Evolutionary conservation across 768 basidiomycete species (phyloP).

Genomic region (Pulveroboletus sp.): DNA sequence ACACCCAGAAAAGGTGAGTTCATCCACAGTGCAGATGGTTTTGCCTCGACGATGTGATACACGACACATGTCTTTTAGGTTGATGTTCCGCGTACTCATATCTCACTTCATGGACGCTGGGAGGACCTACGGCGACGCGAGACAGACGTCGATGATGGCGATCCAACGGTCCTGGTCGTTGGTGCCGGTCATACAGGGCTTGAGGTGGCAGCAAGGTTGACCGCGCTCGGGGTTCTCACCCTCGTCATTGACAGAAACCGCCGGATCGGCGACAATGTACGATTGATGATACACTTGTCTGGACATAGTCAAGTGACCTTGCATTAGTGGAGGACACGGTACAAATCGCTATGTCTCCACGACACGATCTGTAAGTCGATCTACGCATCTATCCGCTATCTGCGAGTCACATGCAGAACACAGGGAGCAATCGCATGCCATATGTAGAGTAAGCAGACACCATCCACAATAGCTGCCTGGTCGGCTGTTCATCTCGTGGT

Average conservation of each 20-base stretch:
- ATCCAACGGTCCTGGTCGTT: constrained; percentile 57
- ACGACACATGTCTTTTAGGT: constrained; percentile 3
- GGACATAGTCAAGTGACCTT: constrained; percentile 2
- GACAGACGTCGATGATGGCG: constrained; percentile 38
- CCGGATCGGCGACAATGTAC: constrained; percentile 44
- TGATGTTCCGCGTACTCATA: constrained; percentile 38
- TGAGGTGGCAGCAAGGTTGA: constrained; percentile 56
- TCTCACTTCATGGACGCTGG: constrained; percentile 49
- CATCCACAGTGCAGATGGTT: not conserved
- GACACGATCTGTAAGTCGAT: constrained; percentile 42
- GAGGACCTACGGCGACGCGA: constrained; percentile 38
- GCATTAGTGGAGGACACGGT: constrained; percentile 48
- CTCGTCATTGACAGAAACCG: constrained; percentile 51
- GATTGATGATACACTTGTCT: not conserved
- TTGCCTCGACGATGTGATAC: not conserved
- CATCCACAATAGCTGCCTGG: not conserved
- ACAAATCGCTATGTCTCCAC: constrained; percentile 51
- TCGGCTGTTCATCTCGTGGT: not conserved
- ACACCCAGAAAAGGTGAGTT: constrained; percentile 40
- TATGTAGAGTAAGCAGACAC: constrained; percentile 43
- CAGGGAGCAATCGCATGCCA: constrained; percentile 52
- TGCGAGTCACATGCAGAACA: not conserved
- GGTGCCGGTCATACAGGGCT: constrained; percentile 67
- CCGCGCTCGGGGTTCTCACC: constrained; percentile 46
- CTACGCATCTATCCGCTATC: constrained; percentile 1